phyloP scores from a whole-genome alignment of 495 filamentous ascomycete species.

The Hypoxylon cercidicola region DNA sequence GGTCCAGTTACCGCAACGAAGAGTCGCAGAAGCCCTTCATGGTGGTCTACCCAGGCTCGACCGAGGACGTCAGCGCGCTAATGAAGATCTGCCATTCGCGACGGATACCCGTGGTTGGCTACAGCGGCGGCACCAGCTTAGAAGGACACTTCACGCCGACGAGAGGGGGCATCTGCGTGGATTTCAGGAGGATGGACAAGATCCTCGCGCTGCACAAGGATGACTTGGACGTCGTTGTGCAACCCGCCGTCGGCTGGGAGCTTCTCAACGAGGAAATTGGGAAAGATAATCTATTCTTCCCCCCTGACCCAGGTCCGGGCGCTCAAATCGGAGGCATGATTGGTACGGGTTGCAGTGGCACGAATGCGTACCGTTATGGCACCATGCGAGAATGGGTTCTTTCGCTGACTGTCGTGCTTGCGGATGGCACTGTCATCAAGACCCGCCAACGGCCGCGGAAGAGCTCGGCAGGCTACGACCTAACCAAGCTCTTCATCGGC shows the following conservation, averaged over 20 bases:
- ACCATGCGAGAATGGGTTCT: conserved; percentile 98
- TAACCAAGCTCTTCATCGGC: conserved; percentile 86
- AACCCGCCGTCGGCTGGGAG: conserved; percentile 86
- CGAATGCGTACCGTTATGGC: conserved; percentile 92
- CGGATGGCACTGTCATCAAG: conserved; percentile 92
- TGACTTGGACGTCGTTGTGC: conserved; percentile 83
- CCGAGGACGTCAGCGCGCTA: conserved; percentile 74
- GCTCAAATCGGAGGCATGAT: conserved; percentile 97
- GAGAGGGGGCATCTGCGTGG: conserved; percentile 77
- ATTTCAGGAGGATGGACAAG: conserved; percentile 81
- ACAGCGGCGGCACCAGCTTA: conserved; percentile 80
- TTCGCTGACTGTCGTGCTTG: conserved; percentile 88
- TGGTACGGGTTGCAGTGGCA: conserved; percentile 91
- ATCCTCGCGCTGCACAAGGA: conserved; percentile 75
- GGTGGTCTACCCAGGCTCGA: conserved; percentile 72
- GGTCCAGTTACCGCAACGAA: conserved; percentile 79
- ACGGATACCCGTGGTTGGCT: conserved; percentile 77
- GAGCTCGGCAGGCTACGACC: conserved; percentile 86
- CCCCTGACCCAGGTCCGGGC: conserved; percentile 82
- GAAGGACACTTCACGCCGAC: conserved; percentile 84
- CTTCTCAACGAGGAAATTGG: conserved; percentile 75
- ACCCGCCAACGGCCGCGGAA: conserved; percentile 82
- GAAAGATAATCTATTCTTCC: conserved; percentile 79
- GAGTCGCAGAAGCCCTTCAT: conserved; percentile 61
- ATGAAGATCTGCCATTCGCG: conserved; percentile 80